A percentile compares a stretch with the other conserved stretches of the same genome.
Conservation (phyloP, 257 asterid genomes). For the Solanum acaule region DNA sequence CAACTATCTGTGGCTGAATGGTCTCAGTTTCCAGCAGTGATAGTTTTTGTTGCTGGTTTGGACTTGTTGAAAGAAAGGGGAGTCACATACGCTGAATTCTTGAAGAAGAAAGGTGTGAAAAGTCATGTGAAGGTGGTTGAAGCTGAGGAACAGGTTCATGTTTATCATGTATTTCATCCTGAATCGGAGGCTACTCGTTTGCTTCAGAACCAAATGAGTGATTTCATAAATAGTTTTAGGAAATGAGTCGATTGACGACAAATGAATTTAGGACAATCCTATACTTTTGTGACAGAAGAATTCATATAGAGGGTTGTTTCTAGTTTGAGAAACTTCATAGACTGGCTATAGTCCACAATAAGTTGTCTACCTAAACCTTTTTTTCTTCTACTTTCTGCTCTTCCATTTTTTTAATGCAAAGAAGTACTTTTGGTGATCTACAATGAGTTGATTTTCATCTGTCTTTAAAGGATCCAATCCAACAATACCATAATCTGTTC, state of each 20-base stretch:
- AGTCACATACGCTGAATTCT: slow-evolving; percentile 42
- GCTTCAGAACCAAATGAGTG: slow-evolving; percentile 43
- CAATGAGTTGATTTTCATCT: neutral
- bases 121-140: slow-evolving; percentile 41
- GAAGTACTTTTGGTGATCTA: neutral
- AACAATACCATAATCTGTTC: neutral
- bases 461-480: neutral
- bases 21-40: slow-evolving; percentile 36
- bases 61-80: slow-evolving; percentile 87
- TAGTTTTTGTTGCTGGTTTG: slow-evolving; percentile 54
- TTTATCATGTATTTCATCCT: slow-evolving; percentile 54
- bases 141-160: slow-evolving; percentile 48
- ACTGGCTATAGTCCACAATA: neutral
- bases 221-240: slow-evolving; percentile 30
- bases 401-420: neutral
- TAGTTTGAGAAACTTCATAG: neutral
- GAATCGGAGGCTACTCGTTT: slow-evolving; percentile 44
- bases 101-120: slow-evolving; percentile 43
- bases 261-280: neutral
- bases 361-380: neutral
- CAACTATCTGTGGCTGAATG: slow-evolving; percentile 18
- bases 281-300: neutral
- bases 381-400: neutral
- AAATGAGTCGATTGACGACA: neutral
- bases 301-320: too few relatives aligned